A percentile compares a stretch with the other conserved stretches of the same genome.
Evolutionary conservation across 768 basidiomycete species (phyloP).

Genomic region (Tylopilus sp.): DNA sequence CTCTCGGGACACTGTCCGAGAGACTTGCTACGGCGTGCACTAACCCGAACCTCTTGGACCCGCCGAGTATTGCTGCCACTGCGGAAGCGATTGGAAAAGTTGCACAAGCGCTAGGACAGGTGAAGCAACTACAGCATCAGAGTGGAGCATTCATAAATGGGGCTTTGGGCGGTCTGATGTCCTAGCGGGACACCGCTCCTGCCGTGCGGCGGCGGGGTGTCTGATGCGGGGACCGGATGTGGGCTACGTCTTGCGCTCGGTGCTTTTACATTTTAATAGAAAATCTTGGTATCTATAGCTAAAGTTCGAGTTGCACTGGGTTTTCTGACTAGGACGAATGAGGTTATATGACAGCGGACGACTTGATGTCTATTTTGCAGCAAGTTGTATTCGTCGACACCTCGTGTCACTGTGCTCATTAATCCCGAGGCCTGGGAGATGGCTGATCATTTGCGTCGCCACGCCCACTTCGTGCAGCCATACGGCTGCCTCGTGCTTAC

Average conservation of each 20-base stretch:
- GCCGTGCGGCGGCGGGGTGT: conserved; percentile 13
- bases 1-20: conserved; percentile 50
- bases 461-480: conserved; percentile 32
- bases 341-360: neutral
- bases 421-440: neutral
- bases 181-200: conserved; percentile 7
- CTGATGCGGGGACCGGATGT: conserved; percentile 5
- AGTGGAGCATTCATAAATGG: no score
- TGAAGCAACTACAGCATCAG: conserved; percentile 54
- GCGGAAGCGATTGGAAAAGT: conserved; percentile 73
- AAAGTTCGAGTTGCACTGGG: no score
- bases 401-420: conserved; percentile 11
- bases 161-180: conserved; percentile 8
- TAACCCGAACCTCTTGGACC: conserved; percentile 40
- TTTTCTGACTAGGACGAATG: neutral
- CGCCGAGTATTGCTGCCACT: conserved; percentile 46
- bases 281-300: neutral
- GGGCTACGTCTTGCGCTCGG: neutral
- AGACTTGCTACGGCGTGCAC: conserved; percentile 46
- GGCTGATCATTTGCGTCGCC: conserved; percentile 4
- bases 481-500: conserved; percentile 28
- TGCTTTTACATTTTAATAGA: neutral
- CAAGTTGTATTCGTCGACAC: neutral
- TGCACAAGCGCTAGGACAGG: conserved; percentile 55
- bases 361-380: no score